Base-by-base conservation (phyloP, 805 yeast species). In the Maudiozyma serrabonitensis region DNA sequence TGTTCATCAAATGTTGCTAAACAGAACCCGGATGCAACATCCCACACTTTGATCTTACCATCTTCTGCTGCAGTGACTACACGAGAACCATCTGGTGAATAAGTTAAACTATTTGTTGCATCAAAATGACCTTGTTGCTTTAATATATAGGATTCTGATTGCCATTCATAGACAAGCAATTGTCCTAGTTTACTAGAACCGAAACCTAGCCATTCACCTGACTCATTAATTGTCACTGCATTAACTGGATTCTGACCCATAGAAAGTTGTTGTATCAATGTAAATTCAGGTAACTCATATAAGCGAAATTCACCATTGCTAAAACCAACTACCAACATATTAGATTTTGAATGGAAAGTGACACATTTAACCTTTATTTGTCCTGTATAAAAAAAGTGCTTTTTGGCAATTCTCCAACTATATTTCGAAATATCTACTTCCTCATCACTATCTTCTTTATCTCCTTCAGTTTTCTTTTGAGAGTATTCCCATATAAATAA, bases 121-220 rank as follows among this genome's bases (percentile, higher is more conserved):
- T 93, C 99, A 62, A 87, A 91, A 68, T 93, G 99, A 23, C 98
- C 97, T 68, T 93, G 99, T 64, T 93, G 99, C 63, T 91, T 90
- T 55, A 93, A 72, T 44, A 93, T 84, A 63, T 91, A 93, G 0
- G 96, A 87, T 66, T 93, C 99, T 4, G 95, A 86, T 70, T 93
- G 96, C 99, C 99, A 93, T 73, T 93, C 99, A 73, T 95, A 93
- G 0, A 93, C 99, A 50, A 93, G 70, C 51, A 93, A 70, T 69
- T 93, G 99, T n/a, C 99, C 99, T 28, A 87, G 67, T 61, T 81
- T 82, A 34, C 88, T 70, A 0, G 97, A 89, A 4, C 99, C 99
- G 66, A 93, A 87, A 0, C 96, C 95, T 32, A 93, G 72, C 99
- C 99, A 93, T 66, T 93, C 99, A 34, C 99, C 99, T 6, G 90